Base-by-base conservation (phyloP, 495 filamentous ascomycete genomes). In the Penicillium cosmopolitanum region DNA sequence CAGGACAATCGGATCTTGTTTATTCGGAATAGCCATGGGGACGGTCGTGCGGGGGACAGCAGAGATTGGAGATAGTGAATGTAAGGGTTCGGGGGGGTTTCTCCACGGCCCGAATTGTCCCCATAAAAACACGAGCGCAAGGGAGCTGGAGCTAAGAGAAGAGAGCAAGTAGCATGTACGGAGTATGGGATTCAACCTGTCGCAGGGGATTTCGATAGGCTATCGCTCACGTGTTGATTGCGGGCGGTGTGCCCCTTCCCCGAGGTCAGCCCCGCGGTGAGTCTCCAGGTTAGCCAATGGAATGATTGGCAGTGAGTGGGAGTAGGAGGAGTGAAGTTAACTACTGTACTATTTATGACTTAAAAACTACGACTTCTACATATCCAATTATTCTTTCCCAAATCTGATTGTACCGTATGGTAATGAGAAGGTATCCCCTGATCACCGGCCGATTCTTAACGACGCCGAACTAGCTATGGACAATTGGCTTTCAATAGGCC, bases 1-100 rank as follows among this genome's bases (percentile, higher is more conserved):
- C 73, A 89, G 87, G 53, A 97, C 90, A 73, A 97, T 78, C 35
- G 81, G 81, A 64, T 70, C 73, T 72, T 72, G 75, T 54, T 68
- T 71, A 62, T 66, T 62, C 61, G 48, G 57, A 51, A 57, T 13
- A 62, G 76, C 63, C 75, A 79, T 78, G 50, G 57, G 61, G 48
- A 59, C 58, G 66, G 76, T 51, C 51, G 56, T 60, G 55, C 43
- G 57, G 62, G 31, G 53, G 16, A 35, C 6, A 42, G 46, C 18
- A 31, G 19, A 34, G 21, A 48, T 5, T 5, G 43, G 46, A 6
- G 19, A 53, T 42, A 50, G 53, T 15, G 34, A 38, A 51, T 36
- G 23, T 38, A 53, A 46, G 58, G 51, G 56, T 56, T 55, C 51
- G 33, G 51, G 18, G 28, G 61, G 53, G 16, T 33, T 53, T 57